Base-by-base conservation (phyloP, 441 rosid species). In the Erodium moschatum region DNA sequence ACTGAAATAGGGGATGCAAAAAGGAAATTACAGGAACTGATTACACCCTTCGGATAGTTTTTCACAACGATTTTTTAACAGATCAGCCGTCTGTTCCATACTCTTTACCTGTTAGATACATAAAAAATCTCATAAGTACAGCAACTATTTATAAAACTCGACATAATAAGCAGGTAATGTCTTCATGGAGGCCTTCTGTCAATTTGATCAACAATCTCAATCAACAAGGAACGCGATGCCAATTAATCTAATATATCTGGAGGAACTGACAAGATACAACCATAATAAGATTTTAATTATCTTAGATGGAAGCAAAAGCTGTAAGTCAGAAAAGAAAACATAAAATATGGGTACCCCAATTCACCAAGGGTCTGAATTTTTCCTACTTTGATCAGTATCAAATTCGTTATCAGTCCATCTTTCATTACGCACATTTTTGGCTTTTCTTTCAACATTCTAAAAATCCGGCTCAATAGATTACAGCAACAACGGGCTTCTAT, bases 31-130 rank as follows among this genome's bases (percentile, higher is more conserved):
- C 89, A 83, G 78, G 72, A 81, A 89, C 72, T 78, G 84, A 67
- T 77, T 73, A 64, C 83, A 85, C 68, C 96, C 97, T 77, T 82
- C 86, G 77, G 77, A 81, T 29, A 92, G 79, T 52, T 46, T 82
- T 73, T 85, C 92, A 78, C 96, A 92, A 69, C 95, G 91, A 74
- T 85, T 89, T 77, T 76, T 85, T 69, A 92, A 73, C 79, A 85
- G 95, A 27, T 88, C 92, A 78, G 91, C 74, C 46, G 84, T 76
- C 62, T 85, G 80, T 65, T 89, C 92, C 66, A 87, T 74, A 67
- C 84, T 80, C 69, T 31, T 80, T 69, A 89, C 70, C 97, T 92
- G 83, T 54, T 68, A 70, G 70, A 68, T 64, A 66, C 54, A 42
- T 29, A 38, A 46, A 48, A 69, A 12, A 2, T 44, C 67, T 4